phyloP scores from a whole-genome alignment of 306 rosid genomes.

The Trifolium dubium region DNA sequence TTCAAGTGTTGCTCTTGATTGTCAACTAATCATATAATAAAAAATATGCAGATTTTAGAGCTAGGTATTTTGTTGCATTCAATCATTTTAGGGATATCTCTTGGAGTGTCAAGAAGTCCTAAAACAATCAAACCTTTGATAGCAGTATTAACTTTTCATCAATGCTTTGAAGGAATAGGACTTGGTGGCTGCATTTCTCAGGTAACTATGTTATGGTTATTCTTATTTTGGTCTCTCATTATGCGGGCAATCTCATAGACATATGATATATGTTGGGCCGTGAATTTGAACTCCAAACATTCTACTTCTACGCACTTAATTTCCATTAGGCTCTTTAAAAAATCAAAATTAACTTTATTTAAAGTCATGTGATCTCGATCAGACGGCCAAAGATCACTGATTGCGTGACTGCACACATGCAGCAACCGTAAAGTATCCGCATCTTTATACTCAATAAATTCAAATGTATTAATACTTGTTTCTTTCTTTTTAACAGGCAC shows the following conservation, averaged over 20 bases:
- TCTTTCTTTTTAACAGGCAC: slow-evolving; percentile 45
- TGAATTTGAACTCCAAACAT: too few species aligned
- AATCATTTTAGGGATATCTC: slow-evolving; percentile 58
- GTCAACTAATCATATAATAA: neutral
- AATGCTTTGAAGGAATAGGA: slow-evolving; percentile 56
- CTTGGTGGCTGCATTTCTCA: slow-evolving; percentile 61
- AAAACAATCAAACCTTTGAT: slow-evolving; percentile 63
- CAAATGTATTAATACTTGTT: neutral
- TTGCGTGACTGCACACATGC: too few species aligned
- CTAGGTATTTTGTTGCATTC: slow-evolving; percentile 61
- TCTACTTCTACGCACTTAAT: too few species aligned
- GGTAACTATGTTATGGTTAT: neutral
- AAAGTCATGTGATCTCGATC: too few species aligned
- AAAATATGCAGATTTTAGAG: slow-evolving; percentile 48
- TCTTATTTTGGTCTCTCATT: neutral
- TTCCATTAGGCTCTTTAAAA: too few species aligned
- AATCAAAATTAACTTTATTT: too few species aligned
- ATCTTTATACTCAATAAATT: neutral
- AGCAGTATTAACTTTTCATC: slow-evolving; percentile 70
- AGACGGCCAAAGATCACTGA: too few species aligned
- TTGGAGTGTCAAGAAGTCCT: slow-evolving; percentile 63
- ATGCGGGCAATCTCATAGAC: neutral
- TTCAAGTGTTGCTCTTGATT: too few species aligned
- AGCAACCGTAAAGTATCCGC: too few species aligned
- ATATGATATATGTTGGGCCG: too few species aligned